Evolutionary conservation across 2,329 filamentous ascomycete species (phyloP), one percentile per base, ranked within the genome.

Genomic region (Clonostachys sp.): DNA sequence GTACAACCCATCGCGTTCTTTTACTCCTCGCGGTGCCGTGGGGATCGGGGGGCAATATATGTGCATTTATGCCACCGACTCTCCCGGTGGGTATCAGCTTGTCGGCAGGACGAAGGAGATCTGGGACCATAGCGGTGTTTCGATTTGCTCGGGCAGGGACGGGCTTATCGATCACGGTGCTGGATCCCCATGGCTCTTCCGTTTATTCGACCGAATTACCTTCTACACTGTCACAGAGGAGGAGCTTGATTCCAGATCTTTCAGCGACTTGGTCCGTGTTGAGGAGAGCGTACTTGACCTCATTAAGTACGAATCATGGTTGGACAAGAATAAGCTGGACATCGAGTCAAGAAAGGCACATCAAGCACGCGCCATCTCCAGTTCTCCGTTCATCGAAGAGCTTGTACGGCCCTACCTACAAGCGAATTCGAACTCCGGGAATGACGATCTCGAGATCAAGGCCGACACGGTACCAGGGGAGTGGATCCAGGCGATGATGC

Each of bases 21-120:
- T 61, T 38, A 68, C 65, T 1, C 65, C 65, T n/a, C 54, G 57
- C 13, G 57, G 61, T 0, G 57, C 63, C 6, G 65, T 68, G 2
- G 65, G 65, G 2, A 60, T 67, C 6, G 65, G 64, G 0, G 65
- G 65, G 0, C 60, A 66, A 49, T 67, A 66, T 42, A 63, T 68
- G 57, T 67, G 65, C 41, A 66, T 68, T n/a, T 68, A 67, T 42
- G 63, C 62, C 9, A 62, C 62, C 12, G 61, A 66, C 35, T 64
- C 62, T 5, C 65, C 65, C 3, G 65, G 65, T 3, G 65, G 65
- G 0, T 68, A 68, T 51, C 65, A 68, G 49, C 57, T 68, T 12
- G 61, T 67, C 1, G 65, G 65, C 1, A 57, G 63, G 14, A 68
- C 65, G 0, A 49, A 62, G 3, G 56, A 60, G 24, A 62, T 65